Evolutionary conservation across 768 basidiomycete species (phyloP), one percentile per base, ranked within the genome.

Genomic region (Rhizopogon roseolus): DNA sequence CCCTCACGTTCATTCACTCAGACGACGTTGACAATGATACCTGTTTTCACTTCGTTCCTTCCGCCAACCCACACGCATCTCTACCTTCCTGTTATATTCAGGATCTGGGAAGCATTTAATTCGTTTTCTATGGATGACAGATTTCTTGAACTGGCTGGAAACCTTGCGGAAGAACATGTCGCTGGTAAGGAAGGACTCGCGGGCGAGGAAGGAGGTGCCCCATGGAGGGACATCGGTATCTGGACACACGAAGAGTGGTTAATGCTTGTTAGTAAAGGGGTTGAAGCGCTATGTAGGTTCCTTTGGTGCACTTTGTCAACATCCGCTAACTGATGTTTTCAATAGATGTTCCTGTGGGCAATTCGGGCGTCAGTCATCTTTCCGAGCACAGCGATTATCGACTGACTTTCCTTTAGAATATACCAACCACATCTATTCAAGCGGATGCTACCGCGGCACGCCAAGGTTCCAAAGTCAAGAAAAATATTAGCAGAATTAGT

Each of bases 191-290:
- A 66, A 38, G 80, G 81, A n/a, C 73, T 73, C 41, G 75, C 71
- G n/a, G 83, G 79, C 8, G 67, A 68, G 46, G 79, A 82, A 60
- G 81, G 79, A 48, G 77, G 78, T 38, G 79, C 83, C 7, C 70
- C 73, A 53, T 88, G 85, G 84, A 87, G 86, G 66, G 89, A 91
- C 59, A 80, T 98, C 36, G 95, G 95, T 11, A 94, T 98, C 52
- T 94, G 93, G 81, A 85, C 81, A 5, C 81, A 91, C 54, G 75
- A 81, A 41, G 85, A 98, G 68, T 98, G 93, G 85, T 82, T 83
- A 52, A 74, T 88, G 27, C 72, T 98, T 46, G 81, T 94, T 58
- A 84, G 85, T 36, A 95, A 94, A 66, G 87, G 89, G 13, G 72
- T 98, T 34, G 78, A 81, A 32, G 86, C 88, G 5, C 86, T 93